A percentile compares a stretch with the other conserved stretches of the same genome.
Evolutionary conservation across 2,329 filamentous ascomycete genomes (phyloP).

Genomic region (Aspergillus arachidicola): DNA sequence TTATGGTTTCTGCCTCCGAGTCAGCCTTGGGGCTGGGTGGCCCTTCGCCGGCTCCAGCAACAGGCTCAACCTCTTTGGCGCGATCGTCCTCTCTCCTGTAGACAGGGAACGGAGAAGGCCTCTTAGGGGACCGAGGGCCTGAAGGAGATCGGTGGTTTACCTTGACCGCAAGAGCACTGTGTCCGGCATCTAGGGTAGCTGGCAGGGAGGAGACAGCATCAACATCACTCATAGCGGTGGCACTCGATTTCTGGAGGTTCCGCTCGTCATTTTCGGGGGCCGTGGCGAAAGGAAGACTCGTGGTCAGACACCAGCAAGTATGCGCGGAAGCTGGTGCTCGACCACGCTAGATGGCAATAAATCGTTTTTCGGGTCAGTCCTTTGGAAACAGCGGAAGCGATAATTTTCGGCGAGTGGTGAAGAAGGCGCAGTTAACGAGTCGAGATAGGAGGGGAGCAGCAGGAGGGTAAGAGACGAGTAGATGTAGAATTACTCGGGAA

Average conservation of each 20-base stretch:
- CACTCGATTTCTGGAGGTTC: conserved; percentile 41
- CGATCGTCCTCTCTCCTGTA: conserved; percentile 25
- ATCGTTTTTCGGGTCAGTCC: not conserved
- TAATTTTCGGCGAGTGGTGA: not conserved
- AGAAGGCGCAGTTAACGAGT: not conserved
- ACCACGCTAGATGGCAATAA: conserved; percentile 22
- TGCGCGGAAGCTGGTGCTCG: conserved; percentile 37
- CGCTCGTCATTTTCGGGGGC: conserved; percentile 49
- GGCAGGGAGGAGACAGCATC: conserved; percentile 43
- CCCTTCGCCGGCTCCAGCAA: conserved; percentile 36
- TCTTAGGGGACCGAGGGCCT: conserved; percentile 28
- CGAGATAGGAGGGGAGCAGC: not conserved
- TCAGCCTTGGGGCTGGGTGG: conserved; percentile 45
- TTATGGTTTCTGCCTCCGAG: conserved; percentile 54
- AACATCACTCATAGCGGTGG: conserved; percentile 53
- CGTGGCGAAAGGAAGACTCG: conserved; percentile 36
- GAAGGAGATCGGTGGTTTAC: conserved; percentile 29
- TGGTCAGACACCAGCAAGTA: conserved; percentile 37
- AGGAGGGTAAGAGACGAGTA: conserved; percentile 1
- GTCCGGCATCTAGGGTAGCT: conserved; percentile 40
- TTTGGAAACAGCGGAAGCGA: not conserved
- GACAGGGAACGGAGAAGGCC: conserved; percentile 21
- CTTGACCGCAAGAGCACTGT: conserved; percentile 36
- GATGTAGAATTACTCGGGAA: not conserved
- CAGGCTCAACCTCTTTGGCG: conserved; percentile 28